Evolutionary conservation across 192 early-diverging fungal genomes (phyloP).

Genomic region (Phlyctochytrium bullatum): DNA sequence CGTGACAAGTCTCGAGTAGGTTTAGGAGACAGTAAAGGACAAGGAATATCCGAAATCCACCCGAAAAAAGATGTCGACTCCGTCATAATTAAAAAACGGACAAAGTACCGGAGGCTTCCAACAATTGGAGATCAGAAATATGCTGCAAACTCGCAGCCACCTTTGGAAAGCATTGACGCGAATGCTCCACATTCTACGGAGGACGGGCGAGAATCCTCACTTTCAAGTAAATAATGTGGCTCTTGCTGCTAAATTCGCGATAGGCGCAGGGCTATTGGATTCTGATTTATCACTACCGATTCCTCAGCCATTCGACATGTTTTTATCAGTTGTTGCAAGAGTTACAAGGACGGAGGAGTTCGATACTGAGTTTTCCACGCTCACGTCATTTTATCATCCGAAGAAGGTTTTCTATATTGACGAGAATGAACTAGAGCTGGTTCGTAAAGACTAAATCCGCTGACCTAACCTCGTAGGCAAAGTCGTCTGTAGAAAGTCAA

Average conservation of each 20-base stretch:
- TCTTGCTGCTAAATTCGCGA: no score
- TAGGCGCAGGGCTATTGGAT: no score
- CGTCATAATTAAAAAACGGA: neutral
- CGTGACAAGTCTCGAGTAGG: no score
- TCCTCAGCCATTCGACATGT: neutral
- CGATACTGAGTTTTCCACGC: neutral
- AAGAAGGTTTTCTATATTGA: conserved; percentile 6
- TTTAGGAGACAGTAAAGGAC: no score
- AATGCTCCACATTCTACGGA: conserved; percentile 1
- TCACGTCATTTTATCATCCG: conserved; percentile 21
- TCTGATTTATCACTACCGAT: no score
- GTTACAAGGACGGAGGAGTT: neutral
- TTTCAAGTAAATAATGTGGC: conserved; percentile 1
- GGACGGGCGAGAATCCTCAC: neutral
- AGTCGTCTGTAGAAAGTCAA: conserved; percentile 31
- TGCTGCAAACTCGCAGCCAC: no score
- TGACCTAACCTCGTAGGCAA: conserved; percentile 22
- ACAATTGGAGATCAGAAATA: neutral
- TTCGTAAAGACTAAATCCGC: no score
- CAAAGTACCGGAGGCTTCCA: neutral
- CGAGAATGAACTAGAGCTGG: neutral
- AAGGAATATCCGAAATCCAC: conserved; percentile 8
- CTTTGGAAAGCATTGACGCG: neutral
- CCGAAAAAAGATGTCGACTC: neutral
- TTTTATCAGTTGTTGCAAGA: neutral